Evolutionary conservation across 2,329 filamentous ascomycete genomes (phyloP), one percentile per base, ranked within the genome.

Genomic region (Fusarium sp.): DNA sequence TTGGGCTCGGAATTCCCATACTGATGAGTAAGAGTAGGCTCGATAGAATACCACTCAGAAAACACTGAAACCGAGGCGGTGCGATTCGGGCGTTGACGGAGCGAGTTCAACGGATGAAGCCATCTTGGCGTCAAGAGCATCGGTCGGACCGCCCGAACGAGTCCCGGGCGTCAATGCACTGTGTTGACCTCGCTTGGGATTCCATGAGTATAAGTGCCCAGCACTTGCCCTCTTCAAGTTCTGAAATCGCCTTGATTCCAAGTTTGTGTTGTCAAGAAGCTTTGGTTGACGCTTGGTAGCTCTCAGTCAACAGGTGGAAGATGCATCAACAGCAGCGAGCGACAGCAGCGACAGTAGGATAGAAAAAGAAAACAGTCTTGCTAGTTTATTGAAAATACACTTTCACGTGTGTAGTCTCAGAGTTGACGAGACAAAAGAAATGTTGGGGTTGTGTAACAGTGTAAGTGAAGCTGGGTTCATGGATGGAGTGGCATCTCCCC

Each of bases 61-160:
- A 10, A 37, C 34, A 13, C 39, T 10, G 27, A 50, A 8, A 16
- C 34, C 18, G 41, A 59, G 34, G 25, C 30, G 35, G 50, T 54
- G 7, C 18, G 27, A 14, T 54, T 54, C 50, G 32, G 50, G 27
- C 50, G 11, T 32, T n/a, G 34, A 32, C 16, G 35, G 23, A 48
- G 41, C 18, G 32, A 67, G 57, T 25, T 25, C 6, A 39, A 48
- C 13, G 20, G 45, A 60, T 54, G 18, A 54, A 56, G 50, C n/a
- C 41, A 63, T 54, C 25, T 32, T 57, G n/a, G 48, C 48, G 67
- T 37, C 41, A 27, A 16, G 30, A 2, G 25, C 20, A 25, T 52
- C 25, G 25, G 32, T 16, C 71, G 68, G 71, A 23, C 58, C 30
- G 39, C n/a, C 64, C 68, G 72, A 62, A 50, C 20, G n/a, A 27